phyloP scores from a whole-genome alignment of 371 early-diverging fungal species.

The Mortierella sp. region DNA sequence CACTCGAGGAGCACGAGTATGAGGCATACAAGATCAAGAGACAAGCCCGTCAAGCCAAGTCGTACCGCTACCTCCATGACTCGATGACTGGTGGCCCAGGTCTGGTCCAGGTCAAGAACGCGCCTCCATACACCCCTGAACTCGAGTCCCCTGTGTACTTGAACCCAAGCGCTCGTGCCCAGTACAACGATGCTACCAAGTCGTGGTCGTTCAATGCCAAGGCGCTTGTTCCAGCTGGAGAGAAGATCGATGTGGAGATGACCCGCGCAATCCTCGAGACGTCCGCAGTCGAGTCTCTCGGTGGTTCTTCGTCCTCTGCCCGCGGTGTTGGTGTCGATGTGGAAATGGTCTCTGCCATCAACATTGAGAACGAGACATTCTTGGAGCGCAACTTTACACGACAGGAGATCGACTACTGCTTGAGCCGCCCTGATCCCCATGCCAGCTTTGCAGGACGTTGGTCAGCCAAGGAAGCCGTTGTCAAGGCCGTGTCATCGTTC shows the following conservation, averaged over 20 bases:
- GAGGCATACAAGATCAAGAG: constrained; percentile 77
- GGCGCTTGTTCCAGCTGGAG: constrained; percentile 47
- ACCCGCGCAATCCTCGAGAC: constrained; percentile 72
- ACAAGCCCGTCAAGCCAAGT: constrained; percentile 78
- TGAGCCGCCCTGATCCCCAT: constrained; percentile 77
- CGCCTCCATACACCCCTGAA: constrained; percentile 89
- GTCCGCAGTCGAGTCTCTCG: constrained; percentile 60
- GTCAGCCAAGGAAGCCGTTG: constrained; percentile 97
- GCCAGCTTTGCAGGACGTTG: constrained; percentile 94
- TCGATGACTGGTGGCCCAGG: constrained; percentile 86
- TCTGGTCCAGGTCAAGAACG: constrained; percentile 91
- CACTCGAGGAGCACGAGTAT: constrained; percentile 80
- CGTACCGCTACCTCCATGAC: constrained; percentile 95
- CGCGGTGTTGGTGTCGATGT: constrained; percentile 92
- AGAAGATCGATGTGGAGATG: constrained; percentile 64
- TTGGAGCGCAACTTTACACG: constrained; percentile 92
- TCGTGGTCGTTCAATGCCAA: constrained; percentile 79
- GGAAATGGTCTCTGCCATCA: constrained; percentile 85
- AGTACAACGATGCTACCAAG: constrained; percentile 77
- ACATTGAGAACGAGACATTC: constrained; percentile 85
- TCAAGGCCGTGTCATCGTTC: constrained; percentile 90
- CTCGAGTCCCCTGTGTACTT: constrained; percentile 90
- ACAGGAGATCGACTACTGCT: constrained; percentile 86
- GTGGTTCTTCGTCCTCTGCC: constrained; percentile 12
- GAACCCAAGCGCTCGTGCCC: constrained; percentile 91